A percentile compares a stretch with the other conserved stretches of the same genome.
Conservation (phyloP, 192 early-diverging fungal species). For the Entrophospora sp. region DNA sequence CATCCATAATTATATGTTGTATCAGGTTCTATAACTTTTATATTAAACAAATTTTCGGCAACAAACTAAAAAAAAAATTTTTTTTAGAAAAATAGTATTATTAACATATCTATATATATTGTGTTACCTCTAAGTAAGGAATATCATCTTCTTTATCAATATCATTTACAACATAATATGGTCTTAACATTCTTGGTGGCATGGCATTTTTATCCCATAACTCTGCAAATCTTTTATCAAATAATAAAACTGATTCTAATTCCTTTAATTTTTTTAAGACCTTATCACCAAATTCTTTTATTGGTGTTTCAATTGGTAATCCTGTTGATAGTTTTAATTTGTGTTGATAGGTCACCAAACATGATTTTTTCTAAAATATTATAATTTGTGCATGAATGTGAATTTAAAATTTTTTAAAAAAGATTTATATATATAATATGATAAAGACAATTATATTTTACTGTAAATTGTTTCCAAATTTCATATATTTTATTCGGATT, state of each 20-base stretch:
- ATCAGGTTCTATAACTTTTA: not conserved
- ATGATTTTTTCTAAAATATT: too few relatives aligned
- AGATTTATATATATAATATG: not conserved
- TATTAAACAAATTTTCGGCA: not conserved
- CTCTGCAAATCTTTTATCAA: not conserved
- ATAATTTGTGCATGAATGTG: too few relatives aligned
- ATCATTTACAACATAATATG: slow-evolving; percentile 6
- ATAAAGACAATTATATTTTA: not conserved
- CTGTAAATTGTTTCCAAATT: not conserved
- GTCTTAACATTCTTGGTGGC: not conserved
- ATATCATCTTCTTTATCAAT: slow-evolving; percentile 5
- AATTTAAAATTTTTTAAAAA: too few relatives aligned
- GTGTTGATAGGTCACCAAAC: too few relatives aligned
- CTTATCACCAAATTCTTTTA: not conserved
- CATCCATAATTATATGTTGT: not conserved
- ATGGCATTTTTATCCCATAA: not conserved
- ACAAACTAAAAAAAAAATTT: not conserved
- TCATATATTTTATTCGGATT: not conserved
- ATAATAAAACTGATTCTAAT: not conserved
- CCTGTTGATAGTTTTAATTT: too few relatives aligned
- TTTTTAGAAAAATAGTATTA: too few relatives aligned
- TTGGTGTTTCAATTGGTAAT: not conserved
- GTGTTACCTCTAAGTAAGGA: not conserved
- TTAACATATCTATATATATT: not conserved
- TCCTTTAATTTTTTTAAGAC: not conserved